Evolutionary conservation across 441 rosid genomes (phyloP).

Genomic region (Pelargonium myrrhifolium): DNA sequence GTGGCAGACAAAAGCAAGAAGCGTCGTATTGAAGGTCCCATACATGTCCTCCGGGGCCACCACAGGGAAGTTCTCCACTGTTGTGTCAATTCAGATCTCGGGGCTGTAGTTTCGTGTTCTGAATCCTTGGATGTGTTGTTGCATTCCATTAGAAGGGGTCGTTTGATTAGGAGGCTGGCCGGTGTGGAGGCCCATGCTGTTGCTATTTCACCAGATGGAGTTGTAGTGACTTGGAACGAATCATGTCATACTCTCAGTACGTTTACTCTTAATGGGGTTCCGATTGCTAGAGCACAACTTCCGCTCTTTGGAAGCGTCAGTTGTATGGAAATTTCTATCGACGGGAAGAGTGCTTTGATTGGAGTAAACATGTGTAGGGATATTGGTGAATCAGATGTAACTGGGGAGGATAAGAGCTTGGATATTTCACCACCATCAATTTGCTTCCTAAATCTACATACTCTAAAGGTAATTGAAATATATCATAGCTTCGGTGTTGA

Average conservation of each 20-base stretch:
- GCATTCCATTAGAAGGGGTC: conserved; percentile 85
- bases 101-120: conserved; percentile 76
- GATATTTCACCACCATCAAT: conserved; percentile 67
- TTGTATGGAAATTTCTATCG: conserved; percentile 82
- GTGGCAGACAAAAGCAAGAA: conserved; percentile 59
- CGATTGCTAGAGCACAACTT: conserved; percentile 58
- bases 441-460: conserved; percentile 79
- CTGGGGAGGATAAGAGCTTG: conserved; percentile 35
- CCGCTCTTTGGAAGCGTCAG: conserved; percentile 58
- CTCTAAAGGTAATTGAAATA: conserved; percentile 52
- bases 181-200: conserved; percentile 75
- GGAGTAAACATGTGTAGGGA: conserved; percentile 55
- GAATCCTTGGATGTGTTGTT: conserved; percentile 59
- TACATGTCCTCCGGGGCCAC: conserved; percentile 91
- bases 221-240: conserved; percentile 75
- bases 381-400: conserved; percentile 32
- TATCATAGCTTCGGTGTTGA: conserved; percentile 5
- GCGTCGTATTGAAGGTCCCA: conserved; percentile 80
- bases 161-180: conserved; percentile 72
- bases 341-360: conserved; percentile 69
- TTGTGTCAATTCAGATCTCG: conserved; percentile 84
- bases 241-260: conserved; percentile 50
- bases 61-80: conserved; percentile 62
- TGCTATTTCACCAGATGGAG: conserved; percentile 77
- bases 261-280: conserved; percentile 68